These are phyloP conservation scores for Aspergillaceae sp. DNA, from an alignment of 2,329 filamentous ascomycete species.

Conservation along the genomic window DNA sequence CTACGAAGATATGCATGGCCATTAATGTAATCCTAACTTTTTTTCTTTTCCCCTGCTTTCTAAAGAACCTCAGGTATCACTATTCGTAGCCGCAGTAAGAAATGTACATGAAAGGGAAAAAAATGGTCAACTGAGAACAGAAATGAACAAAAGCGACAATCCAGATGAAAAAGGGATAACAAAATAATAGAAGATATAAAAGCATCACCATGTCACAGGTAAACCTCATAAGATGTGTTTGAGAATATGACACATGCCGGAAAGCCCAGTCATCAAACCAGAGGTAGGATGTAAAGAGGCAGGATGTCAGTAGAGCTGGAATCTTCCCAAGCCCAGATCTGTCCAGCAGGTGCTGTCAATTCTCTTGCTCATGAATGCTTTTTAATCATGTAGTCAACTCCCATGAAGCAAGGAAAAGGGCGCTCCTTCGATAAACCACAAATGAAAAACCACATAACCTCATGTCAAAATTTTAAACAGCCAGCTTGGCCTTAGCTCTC, in stretches of 20 bases:
- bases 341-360: neutral
- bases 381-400: conserved; percentile 7
- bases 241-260: conserved; percentile 27
- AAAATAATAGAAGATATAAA: conserved; percentile 3
- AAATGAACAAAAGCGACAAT: neutral
- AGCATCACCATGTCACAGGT: conserved; percentile 16
- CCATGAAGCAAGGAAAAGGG: conserved; percentile 5
- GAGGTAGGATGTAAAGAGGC: conserved; percentile 4
- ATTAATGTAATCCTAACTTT: neutral
- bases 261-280: conserved; percentile 17
- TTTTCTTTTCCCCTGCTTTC: neutral
- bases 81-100: neutral
- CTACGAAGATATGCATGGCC: too few species aligned
- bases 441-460: conserved; percentile 4
- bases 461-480: conserved; percentile 50
- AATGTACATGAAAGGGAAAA: conserved; percentile 1
- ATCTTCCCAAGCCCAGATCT: conserved; percentile 6
- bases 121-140: neutral
- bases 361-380: neutral
- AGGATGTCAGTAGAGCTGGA: neutral
- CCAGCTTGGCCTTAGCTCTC: conserved; percentile 89
- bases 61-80: conserved; percentile 1
- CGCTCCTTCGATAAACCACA: conserved; percentile 7
- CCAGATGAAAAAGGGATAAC: neutral
- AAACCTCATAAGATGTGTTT: conserved; percentile 21